Evolutionary conservation across 2,329 filamentous ascomycete genomes (phyloP), one percentile per base, ranked within the genome.

Genomic region (Colletotrichum sp.): DNA sequence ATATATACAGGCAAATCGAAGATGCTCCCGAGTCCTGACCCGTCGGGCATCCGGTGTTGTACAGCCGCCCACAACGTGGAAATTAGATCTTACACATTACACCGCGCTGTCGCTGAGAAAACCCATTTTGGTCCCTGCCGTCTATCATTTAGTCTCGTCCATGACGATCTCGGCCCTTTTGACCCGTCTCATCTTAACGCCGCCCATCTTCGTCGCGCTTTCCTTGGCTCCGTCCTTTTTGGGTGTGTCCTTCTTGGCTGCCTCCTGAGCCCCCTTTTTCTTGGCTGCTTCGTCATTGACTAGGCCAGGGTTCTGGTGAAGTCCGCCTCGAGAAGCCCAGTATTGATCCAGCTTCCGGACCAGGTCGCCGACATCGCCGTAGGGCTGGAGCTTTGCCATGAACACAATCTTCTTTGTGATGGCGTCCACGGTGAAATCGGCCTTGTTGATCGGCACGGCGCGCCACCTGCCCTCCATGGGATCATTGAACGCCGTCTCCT

Each of bases 391-490:
- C 6, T 59, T 47, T 3, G 73, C 73, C 73, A 75, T 75, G 18
- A 58, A 31, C 34, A 66, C 59, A 12, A 75, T 64, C 29, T 70
- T 73, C 21, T 38, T 31, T 21, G 34, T 64, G 27, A 73, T 31
- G 36, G 73, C 73, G 16, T 70, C 65, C 13, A 11, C 24, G 15
- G 66, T 70, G 27, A 57, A 73, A 27, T 72, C 73, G 13, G 61
- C 33, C n/a, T 66, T 21, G 18, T 21, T 36, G 21, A 69, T 61
- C 7, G 72, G 69, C 15, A 74, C 72, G 8, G 72, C 72, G 5
- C 82, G 74, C 81, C 83, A 86, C 27, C 78, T 78, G 6, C 72
- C n/a, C 33, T 84, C 83, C 80, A 84, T 83, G 7, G 84, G 84
- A 69, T 85, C 81, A 21, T 79, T 76, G 74, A 81, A 85, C 34